These are phyloP conservation scores for Fusarium tuaranense DNA, from an alignment of 2,329 filamentous ascomycete genomes.

Conservation along the genomic window DNA sequence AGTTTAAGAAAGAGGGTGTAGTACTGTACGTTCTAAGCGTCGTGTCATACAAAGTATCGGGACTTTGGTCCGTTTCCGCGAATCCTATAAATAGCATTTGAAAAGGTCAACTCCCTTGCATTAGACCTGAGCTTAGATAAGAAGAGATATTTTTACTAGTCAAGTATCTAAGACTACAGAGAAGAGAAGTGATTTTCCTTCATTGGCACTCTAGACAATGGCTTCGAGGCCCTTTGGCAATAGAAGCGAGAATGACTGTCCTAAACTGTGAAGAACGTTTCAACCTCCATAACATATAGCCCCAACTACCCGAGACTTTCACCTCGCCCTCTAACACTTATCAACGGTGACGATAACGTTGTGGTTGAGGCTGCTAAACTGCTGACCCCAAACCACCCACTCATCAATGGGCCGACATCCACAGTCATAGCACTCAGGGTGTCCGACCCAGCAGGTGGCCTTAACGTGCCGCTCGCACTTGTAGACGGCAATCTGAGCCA, in stretches of 20 bases:
- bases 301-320: background rate
- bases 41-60: background rate
- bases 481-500: slow-evolving; percentile 7
- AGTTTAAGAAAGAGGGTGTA: background rate
- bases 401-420: slow-evolving; percentile 3
- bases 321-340: background rate
- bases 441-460: slow-evolving; percentile 1
- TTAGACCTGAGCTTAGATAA: background rate
- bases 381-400: slow-evolving; percentile 11
- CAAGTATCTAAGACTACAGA: background rate
- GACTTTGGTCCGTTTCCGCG: background rate
- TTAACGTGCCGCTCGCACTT: slow-evolving; percentile 11
- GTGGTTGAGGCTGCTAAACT: slow-evolving; percentile 9
- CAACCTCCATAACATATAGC: background rate
- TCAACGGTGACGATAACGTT: slow-evolving; percentile 9
- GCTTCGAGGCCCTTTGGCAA: background rate
- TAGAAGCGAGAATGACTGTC: background rate
- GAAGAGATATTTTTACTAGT: background rate
- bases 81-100: background rate
- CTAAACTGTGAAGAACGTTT: background rate
- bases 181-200: background rate
- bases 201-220: background rate
- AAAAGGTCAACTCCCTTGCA: background rate
- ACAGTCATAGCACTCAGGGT: background rate
- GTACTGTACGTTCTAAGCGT: background rate